Base-by-base conservation (phyloP, 169 alveolate species). In the Plasmodium gonderi region DNA sequence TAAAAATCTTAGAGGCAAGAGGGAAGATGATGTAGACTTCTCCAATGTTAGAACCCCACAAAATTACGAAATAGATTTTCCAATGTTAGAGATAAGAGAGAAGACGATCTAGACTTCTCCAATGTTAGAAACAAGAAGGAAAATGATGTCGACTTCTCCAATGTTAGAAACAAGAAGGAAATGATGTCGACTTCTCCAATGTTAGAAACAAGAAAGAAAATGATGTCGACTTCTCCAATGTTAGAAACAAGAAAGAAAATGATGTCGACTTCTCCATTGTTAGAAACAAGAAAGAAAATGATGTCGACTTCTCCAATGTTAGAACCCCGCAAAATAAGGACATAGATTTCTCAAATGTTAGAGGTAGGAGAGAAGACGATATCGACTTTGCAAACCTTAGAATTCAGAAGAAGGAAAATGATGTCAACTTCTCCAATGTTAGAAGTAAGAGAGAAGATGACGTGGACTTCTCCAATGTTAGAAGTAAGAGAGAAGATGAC, bases 401-500 rank as follows among this genome's bases (percentile, higher is more conserved):
- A 8, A 80, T 2, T 42, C 40, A 79, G 44, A 60, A 65, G 5
- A 65, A 79, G 3, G 83, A 40, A 23, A 31, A 45, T 33, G 85
- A 77, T 12, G 23, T 77, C 0, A 14, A 40, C 65, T 54, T 54
- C 31, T 49, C 29, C 1, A 40, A 65, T 49, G n/a, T 26, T 0
- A 29, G 91, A 54, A 82, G 23, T 45, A 82, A 82, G 7, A n/a
- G 42, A 7, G 75, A 44, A 3, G 92, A 83, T 0, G 92, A 83
- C 42, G 9, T 51, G 0, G 92, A 82, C 65, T 80, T 80, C 29
- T 11, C 80, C 12, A 65, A 11, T 49, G 44, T 80, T n/a, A 11
- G 91, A 38, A 80, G 29, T 29, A 69, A 69, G 47, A 33, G 42
- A 33, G 42, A 69, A 33, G 80, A 69, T 4, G 80, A 69, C 47